These are phyloP conservation scores for Nosema granulosis DNA, from an alignment of 371 early-diverging fungal genomes.

Conservation along the genomic window DNA sequence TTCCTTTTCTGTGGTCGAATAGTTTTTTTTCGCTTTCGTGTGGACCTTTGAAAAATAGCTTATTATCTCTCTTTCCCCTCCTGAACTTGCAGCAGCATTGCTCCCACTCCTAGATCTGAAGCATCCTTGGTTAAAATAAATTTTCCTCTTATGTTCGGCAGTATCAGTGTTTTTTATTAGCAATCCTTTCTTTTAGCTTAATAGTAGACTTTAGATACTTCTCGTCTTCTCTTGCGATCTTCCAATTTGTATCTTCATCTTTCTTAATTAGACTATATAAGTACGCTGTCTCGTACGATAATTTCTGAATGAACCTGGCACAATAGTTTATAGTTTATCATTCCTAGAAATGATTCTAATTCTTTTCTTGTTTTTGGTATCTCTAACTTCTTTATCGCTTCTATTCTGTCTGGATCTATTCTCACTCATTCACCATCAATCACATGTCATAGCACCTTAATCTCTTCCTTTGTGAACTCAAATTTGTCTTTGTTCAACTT, in stretches of 20 bases:
- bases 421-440: neutral
- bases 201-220: too few species aligned
- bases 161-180: neutral
- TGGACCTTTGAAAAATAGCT: neutral
- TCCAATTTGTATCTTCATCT: neutral
- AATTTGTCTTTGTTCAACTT: slow-evolving; percentile 12
- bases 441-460: neutral
- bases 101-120: slow-evolving; percentile 16
- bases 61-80: slow-evolving; percentile 26
- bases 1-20: slow-evolving; percentile 31
- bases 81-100: slow-evolving; percentile 24
- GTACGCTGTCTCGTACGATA: neutral
- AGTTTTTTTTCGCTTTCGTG: slow-evolving; percentile 26
- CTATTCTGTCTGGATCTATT: slow-evolving; percentile 7
- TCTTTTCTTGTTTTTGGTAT: neutral
- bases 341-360: neutral
- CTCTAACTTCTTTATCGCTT: neutral
- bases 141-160: slow-evolving; percentile 37
- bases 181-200: neutral
- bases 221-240: neutral
- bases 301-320: neutral
- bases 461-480: neutral
- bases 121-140: slow-evolving; percentile 54
- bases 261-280: neutral
- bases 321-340: neutral